phyloP scores from a whole-genome alignment of 805 yeast species.

The Barnettozyma salicaria region DNA sequence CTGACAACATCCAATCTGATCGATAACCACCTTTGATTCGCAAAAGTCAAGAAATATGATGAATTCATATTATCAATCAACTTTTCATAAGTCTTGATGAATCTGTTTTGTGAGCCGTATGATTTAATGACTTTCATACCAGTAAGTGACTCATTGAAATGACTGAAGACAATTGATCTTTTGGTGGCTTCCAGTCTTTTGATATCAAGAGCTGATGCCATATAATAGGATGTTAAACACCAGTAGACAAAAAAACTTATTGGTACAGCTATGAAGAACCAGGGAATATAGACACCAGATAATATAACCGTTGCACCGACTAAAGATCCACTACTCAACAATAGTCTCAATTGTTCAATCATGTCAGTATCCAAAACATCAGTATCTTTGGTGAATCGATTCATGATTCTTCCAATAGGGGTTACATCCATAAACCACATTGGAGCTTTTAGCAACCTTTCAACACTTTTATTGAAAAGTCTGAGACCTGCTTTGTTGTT shows the following conservation, averaged over 20 bases:
- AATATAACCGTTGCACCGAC: slow-evolving; percentile 60
- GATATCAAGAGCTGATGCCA: slow-evolving; percentile 68
- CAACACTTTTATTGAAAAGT: slow-evolving; percentile 53
- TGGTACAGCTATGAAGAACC: slow-evolving; percentile 65
- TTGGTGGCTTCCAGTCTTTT: slow-evolving; percentile 70
- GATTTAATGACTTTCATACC: slow-evolving; percentile 68
- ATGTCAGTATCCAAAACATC: slow-evolving; percentile 78
- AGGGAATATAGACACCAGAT: slow-evolving; percentile 67
- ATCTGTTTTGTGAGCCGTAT: slow-evolving; percentile 42
- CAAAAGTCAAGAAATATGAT: slow-evolving; percentile 55
- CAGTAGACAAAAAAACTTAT: slow-evolving; percentile 39
- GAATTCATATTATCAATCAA: slow-evolving; percentile 60
- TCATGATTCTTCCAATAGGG: slow-evolving; percentile 79
- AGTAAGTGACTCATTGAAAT: slow-evolving; percentile 63
- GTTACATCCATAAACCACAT: slow-evolving; percentile 81
- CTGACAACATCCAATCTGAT: slow-evolving; percentile 54
- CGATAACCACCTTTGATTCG: slow-evolving; percentile 70
- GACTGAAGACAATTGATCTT: slow-evolving; percentile 64
- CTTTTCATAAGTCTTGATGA: slow-evolving; percentile 39
- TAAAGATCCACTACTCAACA: slow-evolving; percentile 44
- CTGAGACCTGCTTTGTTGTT: slow-evolving; percentile 48
- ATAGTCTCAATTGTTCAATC: slow-evolving; percentile 58
- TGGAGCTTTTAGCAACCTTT: slow-evolving; percentile 60
- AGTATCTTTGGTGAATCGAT: slow-evolving; percentile 81
- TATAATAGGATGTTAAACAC: slow-evolving; percentile 47